These are phyloP conservation scores for Skeletonema tropicum DNA, from an alignment of 108 stramenopile genomes.

Conservation along the genomic window DNA sequence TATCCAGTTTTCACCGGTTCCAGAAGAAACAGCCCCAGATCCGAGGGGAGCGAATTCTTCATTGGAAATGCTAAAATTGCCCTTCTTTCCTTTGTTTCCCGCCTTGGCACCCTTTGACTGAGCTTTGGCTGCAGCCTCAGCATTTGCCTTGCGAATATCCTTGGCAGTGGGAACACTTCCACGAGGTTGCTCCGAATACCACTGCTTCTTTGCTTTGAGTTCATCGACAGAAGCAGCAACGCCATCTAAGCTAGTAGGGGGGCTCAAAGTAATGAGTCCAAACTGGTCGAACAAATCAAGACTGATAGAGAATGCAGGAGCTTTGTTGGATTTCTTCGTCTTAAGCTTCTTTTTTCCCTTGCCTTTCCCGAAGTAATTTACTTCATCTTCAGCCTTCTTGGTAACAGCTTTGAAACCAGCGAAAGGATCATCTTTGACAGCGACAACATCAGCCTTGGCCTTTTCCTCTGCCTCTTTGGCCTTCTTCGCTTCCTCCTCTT, in stretches of 20 bases:
- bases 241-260: constrained; percentile 77
- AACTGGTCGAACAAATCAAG: constrained; percentile 91
- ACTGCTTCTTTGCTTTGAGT: constrained; percentile 89
- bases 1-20: neutral
- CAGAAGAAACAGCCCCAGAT: constrained; percentile 46
- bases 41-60: constrained; percentile 78
- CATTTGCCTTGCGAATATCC: constrained; percentile 88
- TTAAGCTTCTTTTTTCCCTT: constrained; percentile 75
- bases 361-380: constrained; percentile 73
- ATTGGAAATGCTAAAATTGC: constrained; percentile 66
- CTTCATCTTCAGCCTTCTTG: constrained; percentile 77
- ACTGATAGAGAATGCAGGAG: constrained; percentile 71
- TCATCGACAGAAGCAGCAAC: constrained; percentile 86
- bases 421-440: constrained; percentile 87
- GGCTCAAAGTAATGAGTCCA: constrained; percentile 72
- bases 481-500: constrained; percentile 45
- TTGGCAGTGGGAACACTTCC: constrained; percentile 88
- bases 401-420: constrained; percentile 72
- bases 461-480: constrained; percentile 43
- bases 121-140: constrained; percentile 58
- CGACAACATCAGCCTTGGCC: constrained; percentile 63
- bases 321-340: constrained; percentile 57
- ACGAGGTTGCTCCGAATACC: constrained; percentile 92
- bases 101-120: constrained; percentile 21
- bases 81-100: constrained; percentile 35